A percentile compares a stretch with the other conserved stretches of the same genome.
Evolutionary conservation across 139 green algal species (phyloP).

Genomic region (Zygnema cylindricum): DNA sequence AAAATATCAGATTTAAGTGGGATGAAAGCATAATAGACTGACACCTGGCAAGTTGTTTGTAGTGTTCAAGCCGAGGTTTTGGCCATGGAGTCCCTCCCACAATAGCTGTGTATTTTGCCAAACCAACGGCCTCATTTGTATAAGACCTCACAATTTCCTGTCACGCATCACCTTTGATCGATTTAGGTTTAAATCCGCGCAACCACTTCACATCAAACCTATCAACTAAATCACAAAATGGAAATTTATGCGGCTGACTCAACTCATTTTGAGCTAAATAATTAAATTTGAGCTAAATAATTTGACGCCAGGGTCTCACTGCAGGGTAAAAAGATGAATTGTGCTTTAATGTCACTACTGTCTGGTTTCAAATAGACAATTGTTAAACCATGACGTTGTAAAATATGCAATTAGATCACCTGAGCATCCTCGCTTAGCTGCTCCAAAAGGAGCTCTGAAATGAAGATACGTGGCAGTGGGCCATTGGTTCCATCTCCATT

Average conservation of each 20-base stretch:
- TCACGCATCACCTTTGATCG: no score
- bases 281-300: no score
- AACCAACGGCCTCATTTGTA: background rate
- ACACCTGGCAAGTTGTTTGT: slow-evolving; percentile 56
- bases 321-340: no score
- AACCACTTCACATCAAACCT: no score
- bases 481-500: background rate
- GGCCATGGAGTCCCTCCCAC: slow-evolving; percentile 65
- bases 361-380: background rate
- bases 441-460: slow-evolving; percentile 60
- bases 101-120: slow-evolving; percentile 4
- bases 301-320: no score
- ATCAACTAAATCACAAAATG: no score
- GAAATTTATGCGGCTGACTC: no score
- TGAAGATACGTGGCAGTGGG: slow-evolving; percentile 60
- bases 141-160: slow-evolving; percentile 45
- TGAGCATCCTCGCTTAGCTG: slow-evolving; percentile 45
- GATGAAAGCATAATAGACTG: slow-evolving; percentile 19
- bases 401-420: slow-evolving; percentile 20
- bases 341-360: no score
- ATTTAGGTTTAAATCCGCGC: no score
- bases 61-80: slow-evolving; percentile 64
- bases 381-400: background rate
- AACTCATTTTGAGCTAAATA: no score
- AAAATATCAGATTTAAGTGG: no score